Evolutionary conservation across 108 stramenopile species (phyloP), one percentile per base, ranked within the genome.

Genomic region (Conticribra weissflogii): DNA sequence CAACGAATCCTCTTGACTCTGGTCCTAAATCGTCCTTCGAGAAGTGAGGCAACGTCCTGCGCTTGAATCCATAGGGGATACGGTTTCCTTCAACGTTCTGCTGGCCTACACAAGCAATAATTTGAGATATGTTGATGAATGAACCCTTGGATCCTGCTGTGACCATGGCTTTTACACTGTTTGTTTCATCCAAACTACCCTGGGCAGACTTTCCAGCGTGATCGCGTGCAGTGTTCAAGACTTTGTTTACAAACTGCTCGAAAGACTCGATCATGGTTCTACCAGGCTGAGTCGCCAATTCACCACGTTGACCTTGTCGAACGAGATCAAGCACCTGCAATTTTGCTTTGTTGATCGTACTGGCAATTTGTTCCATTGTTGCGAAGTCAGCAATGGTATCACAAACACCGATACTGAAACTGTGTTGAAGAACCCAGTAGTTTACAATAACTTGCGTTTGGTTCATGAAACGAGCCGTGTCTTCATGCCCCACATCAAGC

Each of bases 61-160:
- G 87, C 54, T 89, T 92, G 82, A 99, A 99, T 17, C 98, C 98
- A 74, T 97, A 99, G 9, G 96, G 96, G 55, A 99, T 98, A n/a
- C 98, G 92, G 75, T 97, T 92, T 47, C 97, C 98, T 70, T 98
- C 97, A 23, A 99, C 99, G 83, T 98, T 98, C 85, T 99, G 99
- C 76, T 99, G 99, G 44, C 99, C 99, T 25, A 99, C 98, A 76
- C 99, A 99, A 56, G 97, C 97, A 75, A 99, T 97, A 79, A 99
- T 99, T 83, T 99, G 99, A 24, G 97, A 96, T 72, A 99, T 98
- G 76, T 99, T 99, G 72, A 97, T 97, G 67, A 94, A 96, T 21
- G 90, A 92, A 28, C 99, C 99, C 87, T 99, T 99, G 34, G 94
- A 96, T 33, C 99, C 99, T 45, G 97, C 91, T 41, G 88, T 91